Percentiles rank a stretch among this genome's conserved stretches.
These are phyloP conservation scores for Plasmodium fragile DNA, from an alignment of 169 alveolate species.

Conservation along the genomic window DNA sequence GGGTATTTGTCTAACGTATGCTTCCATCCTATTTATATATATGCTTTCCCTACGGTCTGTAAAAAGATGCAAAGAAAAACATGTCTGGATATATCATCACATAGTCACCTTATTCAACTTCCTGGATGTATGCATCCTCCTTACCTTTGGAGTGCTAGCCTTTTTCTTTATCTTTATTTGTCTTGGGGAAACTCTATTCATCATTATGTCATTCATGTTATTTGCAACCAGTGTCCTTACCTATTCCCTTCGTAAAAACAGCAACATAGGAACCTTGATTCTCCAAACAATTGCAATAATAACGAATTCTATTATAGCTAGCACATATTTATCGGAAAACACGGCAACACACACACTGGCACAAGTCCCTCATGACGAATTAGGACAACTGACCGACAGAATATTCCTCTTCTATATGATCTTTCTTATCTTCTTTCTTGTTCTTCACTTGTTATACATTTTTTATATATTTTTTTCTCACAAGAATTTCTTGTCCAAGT, in stretches of 20 bases:
- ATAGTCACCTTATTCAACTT: constrained; percentile 44
- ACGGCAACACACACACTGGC: background rate
- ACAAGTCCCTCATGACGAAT: background rate
- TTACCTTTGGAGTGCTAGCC: constrained; percentile 40
- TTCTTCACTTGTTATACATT: constrained; percentile 35
- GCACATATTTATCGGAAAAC: constrained; percentile 9
- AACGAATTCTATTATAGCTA: constrained; percentile 30
- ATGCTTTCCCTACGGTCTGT: constrained; percentile 24
- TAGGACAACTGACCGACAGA: background rate
- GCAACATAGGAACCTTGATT: constrained; percentile 31
- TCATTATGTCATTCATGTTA: constrained; percentile 10
- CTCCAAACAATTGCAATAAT: constrained; percentile 14
- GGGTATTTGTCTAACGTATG: constrained; percentile 18
- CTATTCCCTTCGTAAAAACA: constrained; percentile 25
- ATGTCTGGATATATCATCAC: constrained; percentile 49
- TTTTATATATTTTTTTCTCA: constrained; percentile 42
- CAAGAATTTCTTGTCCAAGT: constrained; percentile 8
- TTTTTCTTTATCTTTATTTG: constrained; percentile 59
- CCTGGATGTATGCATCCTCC: constrained; percentile 35
- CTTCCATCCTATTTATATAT: constrained; percentile 40
- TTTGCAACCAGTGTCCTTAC: constrained; percentile 46
- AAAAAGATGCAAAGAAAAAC: constrained; percentile 8
- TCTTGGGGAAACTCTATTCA: constrained; percentile 13
- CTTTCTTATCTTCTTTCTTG: constrained; percentile 38
- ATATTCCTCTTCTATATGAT: constrained; percentile 59